Evolutionary conservation across 2,329 filamentous ascomycete genomes (phyloP), one percentile per base, ranked within the genome.

Genomic region (Alternaria burnsii): DNA sequence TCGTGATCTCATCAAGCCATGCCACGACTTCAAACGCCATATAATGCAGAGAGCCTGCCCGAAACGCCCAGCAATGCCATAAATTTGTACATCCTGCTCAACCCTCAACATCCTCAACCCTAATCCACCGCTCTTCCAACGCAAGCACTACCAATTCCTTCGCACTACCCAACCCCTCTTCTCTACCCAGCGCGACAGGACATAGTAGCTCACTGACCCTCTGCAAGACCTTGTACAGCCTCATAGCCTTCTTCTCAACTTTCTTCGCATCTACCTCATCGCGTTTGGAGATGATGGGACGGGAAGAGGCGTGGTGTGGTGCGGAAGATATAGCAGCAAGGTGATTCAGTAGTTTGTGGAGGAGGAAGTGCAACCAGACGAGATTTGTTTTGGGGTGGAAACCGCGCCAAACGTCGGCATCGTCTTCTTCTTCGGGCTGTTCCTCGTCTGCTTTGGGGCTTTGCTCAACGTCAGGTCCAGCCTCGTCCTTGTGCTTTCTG

Each of bases 331-430:
- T 10, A n/a, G 30, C 32, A 18, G 47, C 48, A 52, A 83, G 59
- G 53, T 82, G 75, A 44, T 76, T 70, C 24, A 89, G 74, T 1
- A 90, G 79, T 65, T 84, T 85, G 59, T 83, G 81, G 12, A 89
- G 80, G 5, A 90, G 76, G 69, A 88, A 88, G 51, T 87, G 83
- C 22, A 88, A 75, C 88, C 88, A 90, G 14, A 89, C 79, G 14
- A 89, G 79, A 65, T 90, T 90, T 3, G 88, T 89, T 56, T 82
- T 81, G 3, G 88, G 87, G 40, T 84, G 82, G 71, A 85, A 89
- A 30, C 80, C 74, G 11, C 78, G 73, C 87, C 88, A 90, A 42
- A 70, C 47, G 5, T 55, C 32, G 32, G 12, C 40, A 14, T 63
- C 47, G 44, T 46, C n/a, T 22, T 44, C 40, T 18, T 63, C 51